These are phyloP conservation scores for Cryomyces antarcticus DNA, from an alignment of 495 filamentous ascomycete genomes.

Conservation along the genomic window DNA sequence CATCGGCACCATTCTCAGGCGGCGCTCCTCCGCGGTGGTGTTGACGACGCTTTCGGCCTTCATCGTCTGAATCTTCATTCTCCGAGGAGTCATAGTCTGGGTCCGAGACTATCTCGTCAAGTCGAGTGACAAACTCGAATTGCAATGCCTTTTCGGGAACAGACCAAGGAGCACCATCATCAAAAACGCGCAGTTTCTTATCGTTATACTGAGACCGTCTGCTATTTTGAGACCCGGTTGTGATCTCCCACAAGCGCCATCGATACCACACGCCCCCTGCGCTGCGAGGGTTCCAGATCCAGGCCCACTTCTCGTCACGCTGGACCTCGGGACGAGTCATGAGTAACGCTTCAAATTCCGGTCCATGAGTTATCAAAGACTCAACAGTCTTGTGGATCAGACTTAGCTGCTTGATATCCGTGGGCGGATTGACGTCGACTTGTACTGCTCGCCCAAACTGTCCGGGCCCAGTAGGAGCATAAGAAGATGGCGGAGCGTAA, in stretches of 20 bases:
- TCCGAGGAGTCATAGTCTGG: conserved; percentile 75
- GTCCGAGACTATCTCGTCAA: conserved; percentile 64
- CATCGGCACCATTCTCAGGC: conserved; percentile 27
- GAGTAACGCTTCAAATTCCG: conserved; percentile 80
- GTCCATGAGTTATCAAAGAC: conserved; percentile 51
- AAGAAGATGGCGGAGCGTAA: conserved; percentile 66
- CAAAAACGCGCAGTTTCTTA: conserved; percentile 32
- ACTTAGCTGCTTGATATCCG: conserved; percentile 57
- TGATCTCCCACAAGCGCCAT: conserved; percentile 72
- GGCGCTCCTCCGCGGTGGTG: conserved; percentile 26
- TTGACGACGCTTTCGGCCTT: conserved; percentile 36
- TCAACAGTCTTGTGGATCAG: conserved; percentile 84
- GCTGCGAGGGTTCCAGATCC: conserved; percentile 78
- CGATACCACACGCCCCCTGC: conserved; percentile 73
- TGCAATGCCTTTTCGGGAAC: conserved; percentile 42
- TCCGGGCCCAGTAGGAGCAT: conserved; percentile 20
- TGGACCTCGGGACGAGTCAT: conserved; percentile 72
- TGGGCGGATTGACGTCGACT: conserved; percentile 56
- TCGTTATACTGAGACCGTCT: conserved; percentile 5
- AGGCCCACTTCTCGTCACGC: conserved; percentile 73
- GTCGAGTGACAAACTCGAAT: conserved; percentile 51
- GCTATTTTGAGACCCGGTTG: conserved; percentile 32
- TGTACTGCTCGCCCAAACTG: conserved; percentile 29
- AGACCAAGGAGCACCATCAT: conserved; percentile 49
- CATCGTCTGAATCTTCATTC: conserved; percentile 66